Base-by-base conservation (phyloP, 331 rosid species). In the Stylosanthes scabra region DNA sequence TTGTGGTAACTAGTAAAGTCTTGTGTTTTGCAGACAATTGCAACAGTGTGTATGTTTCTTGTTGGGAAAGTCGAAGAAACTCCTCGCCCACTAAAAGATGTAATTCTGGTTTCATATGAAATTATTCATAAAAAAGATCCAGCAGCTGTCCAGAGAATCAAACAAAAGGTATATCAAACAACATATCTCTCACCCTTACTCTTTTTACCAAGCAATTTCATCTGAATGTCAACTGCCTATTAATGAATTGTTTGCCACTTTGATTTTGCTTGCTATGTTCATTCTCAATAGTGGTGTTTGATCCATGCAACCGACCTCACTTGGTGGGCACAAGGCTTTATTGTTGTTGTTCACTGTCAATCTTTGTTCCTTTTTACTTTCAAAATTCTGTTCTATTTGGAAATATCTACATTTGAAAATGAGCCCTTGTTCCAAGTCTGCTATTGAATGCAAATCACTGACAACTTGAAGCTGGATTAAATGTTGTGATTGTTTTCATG, bases 61-160 rank as follows among this genome's bases (percentile, higher is more conserved):
- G 98, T 98, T 62, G 99, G 99, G 78, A 95, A 92, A 84, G 99
- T 95, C 71, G 99, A 95, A 85, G 99, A 95, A 87, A 90, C 96
- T 66, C 99, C 99, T 11, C 98, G 99, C 63, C 99, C 98, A 3
- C 76, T 95, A 57, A 92, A 92, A 80, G 98, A 92, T 83, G 98
- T 95, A 45, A 95, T 95, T 66, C 87, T 95, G 66, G 96, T 92
- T 78, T 92, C 99, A 4, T 95, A 95, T 39, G 99, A 95, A 84
- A 92, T 92, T 68, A 90, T 95, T 47, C 82, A 95, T 51, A 95
- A 95, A 83, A 95, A 95, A 86, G 98, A 95, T 81, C 88, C 97
- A 50, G 82, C 90, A 44, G 99, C 98, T 42, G 89, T 74, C 72
- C 97, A 88, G 81, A 95, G 82, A 87, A 95, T 95, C 66, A 95